Conservation (phyloP, 2,329 filamentous ascomycete species). For the Colletotrichum gloeosporioides region DNA sequence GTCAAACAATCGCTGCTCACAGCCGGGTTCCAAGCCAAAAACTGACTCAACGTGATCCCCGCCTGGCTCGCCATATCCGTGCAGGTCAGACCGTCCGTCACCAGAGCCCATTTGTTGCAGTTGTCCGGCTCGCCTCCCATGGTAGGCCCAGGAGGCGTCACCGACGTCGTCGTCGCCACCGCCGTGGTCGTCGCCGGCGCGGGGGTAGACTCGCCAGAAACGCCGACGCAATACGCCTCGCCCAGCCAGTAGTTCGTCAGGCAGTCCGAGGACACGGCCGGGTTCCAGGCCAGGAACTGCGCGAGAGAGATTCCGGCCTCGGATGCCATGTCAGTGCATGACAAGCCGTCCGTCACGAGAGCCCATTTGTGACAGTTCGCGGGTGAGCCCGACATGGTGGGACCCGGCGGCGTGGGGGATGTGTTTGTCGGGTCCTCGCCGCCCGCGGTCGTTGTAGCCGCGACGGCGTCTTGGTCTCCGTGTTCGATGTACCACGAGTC, state of each 20-base stretch:
- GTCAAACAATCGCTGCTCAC: conserved; percentile 26
- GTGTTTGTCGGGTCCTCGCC: too few species aligned
- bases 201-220: not conserved
- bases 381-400: conserved; percentile 9
- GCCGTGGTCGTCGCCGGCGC: conserved; percentile 13
- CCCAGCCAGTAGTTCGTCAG: conserved; percentile 28
- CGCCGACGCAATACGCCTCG: conserved; percentile 27
- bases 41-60: conserved; percentile 19
- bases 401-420: too few species aligned
- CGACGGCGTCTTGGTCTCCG: too few species aligned
- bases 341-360: conserved; percentile 20
- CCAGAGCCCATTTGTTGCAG: conserved; percentile 22
- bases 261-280: conserved; percentile 26
- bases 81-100: conserved; percentile 19
- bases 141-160: conserved; percentile 4
- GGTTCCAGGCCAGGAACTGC: conserved; percentile 24
- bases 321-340: not conserved
- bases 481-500: too few species aligned
- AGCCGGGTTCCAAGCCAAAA: conserved; percentile 22
- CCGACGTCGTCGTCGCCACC: conserved; percentile 7
- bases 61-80: not conserved
- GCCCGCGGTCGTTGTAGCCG: too few species aligned
- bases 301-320: conserved; percentile 15
- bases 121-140: conserved; percentile 18
- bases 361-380: conserved; percentile 23